Evolutionary conservation across 371 early-diverging fungal species (phyloP).

Genomic region (Mortierella sp.): DNA sequence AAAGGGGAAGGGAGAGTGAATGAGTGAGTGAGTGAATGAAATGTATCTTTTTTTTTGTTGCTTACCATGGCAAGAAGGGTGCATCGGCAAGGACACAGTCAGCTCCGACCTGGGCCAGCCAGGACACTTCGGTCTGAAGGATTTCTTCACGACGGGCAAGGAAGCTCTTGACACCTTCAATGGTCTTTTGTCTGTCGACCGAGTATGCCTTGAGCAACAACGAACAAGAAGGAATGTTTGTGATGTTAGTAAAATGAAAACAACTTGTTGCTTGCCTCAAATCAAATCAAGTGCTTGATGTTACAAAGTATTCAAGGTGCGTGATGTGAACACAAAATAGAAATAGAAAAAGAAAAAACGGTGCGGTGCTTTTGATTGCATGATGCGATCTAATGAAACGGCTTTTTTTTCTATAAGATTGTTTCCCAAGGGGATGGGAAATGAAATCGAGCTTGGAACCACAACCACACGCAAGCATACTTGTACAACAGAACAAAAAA

Average conservation of each 20-base stretch:
- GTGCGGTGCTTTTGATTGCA: background rate
- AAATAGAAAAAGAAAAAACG: background rate
- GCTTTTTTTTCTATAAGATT: background rate
- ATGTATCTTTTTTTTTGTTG: too few relatives aligned
- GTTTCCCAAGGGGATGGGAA: background rate
- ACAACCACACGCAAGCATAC: background rate
- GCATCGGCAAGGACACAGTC: constrained; percentile 81
- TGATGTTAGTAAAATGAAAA: background rate
- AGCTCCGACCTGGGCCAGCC: constrained; percentile 67
- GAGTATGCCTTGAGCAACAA: constrained; percentile 77
- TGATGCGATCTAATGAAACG: constrained; percentile 9
- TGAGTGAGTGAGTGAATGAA: too few relatives aligned
- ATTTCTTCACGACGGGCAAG: constrained; percentile 64
- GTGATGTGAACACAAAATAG: background rate
- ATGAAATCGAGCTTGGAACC: constrained; percentile 1
- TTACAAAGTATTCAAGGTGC: background rate
- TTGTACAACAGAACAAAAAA: constrained; percentile 6
- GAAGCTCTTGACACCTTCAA: constrained; percentile 64
- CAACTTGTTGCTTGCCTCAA: too few relatives aligned
- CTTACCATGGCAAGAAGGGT: constrained; percentile 77
- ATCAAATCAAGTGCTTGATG: background rate
- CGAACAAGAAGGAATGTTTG: constrained; percentile 58
- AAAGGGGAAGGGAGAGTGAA: too few relatives aligned
- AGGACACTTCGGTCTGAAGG: constrained; percentile 63
- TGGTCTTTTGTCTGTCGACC: constrained; percentile 74